These are phyloP conservation scores for Schizosaccharomyces lindneri DNA, from an alignment of 805 yeast species.

Conservation along the genomic window DNA sequence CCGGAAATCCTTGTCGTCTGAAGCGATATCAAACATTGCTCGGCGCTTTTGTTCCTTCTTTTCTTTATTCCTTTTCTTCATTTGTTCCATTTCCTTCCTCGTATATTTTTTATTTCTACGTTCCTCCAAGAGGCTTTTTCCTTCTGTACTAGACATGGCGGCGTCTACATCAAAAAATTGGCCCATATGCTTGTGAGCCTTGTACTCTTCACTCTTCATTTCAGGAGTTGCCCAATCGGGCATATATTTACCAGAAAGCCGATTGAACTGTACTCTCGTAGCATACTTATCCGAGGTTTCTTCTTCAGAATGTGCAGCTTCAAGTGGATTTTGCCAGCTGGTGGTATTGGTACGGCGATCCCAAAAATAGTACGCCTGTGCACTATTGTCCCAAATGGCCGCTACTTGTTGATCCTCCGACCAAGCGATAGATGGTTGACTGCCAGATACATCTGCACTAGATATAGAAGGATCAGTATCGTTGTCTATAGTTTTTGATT, in stretches of 20 bases:
- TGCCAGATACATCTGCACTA: background rate
- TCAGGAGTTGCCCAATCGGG: background rate
- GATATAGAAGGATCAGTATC: background rate
- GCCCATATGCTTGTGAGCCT: background rate
- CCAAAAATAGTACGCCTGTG: slow-evolving; percentile 1
- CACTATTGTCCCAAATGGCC: background rate
- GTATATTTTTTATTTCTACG: background rate
- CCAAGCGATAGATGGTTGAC: background rate
- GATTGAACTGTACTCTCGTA: background rate
- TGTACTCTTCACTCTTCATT: background rate
- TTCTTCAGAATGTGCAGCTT: background rate
- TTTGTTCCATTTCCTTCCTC: background rate
- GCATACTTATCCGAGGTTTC: background rate
- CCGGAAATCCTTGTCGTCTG: background rate
- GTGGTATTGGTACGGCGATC: slow-evolving; percentile 1
- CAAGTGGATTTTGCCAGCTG: background rate
- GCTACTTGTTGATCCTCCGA: background rate
- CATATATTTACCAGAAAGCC: background rate
- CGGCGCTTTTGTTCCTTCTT: background rate
- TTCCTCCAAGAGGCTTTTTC: background rate
- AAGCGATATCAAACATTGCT: background rate
- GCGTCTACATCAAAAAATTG: background rate
- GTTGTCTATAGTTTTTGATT: background rate
- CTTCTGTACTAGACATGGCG: background rate
- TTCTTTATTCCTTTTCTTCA: background rate